phyloP scores from a whole-genome alignment of 1,284 basidiomycete genomes.

The Apiotrichum laibachii region DNA sequence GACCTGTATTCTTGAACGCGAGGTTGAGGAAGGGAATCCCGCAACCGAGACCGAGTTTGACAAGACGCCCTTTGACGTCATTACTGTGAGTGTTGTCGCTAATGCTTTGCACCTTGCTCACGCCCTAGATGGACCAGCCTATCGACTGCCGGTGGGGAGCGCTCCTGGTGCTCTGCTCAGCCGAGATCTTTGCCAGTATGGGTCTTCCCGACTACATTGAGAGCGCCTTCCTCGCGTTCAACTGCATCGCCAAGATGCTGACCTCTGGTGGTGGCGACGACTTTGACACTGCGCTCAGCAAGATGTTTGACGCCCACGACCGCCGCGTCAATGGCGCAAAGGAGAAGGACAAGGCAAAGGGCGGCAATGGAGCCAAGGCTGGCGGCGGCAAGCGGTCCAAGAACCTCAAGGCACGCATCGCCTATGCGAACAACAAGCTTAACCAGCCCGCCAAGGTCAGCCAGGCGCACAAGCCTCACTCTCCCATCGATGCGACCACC shows the following conservation, averaged over 20 bases:
- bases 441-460: background rate
- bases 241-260: background rate
- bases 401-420: constrained; percentile 1
- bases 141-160: background rate
- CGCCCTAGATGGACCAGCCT: background rate
- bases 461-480: background rate
- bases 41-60: background rate
- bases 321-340: background rate
- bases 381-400: background rate
- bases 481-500: background rate
- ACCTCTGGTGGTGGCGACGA: background rate
- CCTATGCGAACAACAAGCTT: background rate
- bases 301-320: background rate
- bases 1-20: background rate
- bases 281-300: background rate
- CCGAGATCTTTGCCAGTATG: background rate
- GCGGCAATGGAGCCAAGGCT: background rate
- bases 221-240: background rate
- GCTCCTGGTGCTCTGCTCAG: background rate
- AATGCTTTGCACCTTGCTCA: background rate
- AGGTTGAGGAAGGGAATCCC: background rate
- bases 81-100: background rate
- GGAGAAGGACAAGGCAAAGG: background rate
- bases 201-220: background rate
- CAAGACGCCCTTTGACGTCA: background rate